Percentiles rank a stretch among this genome's conserved stretches.
Evolutionary conservation across 441 rosid genomes (phyloP).

Genomic region (Euphorbia schlechtendalii): DNA sequence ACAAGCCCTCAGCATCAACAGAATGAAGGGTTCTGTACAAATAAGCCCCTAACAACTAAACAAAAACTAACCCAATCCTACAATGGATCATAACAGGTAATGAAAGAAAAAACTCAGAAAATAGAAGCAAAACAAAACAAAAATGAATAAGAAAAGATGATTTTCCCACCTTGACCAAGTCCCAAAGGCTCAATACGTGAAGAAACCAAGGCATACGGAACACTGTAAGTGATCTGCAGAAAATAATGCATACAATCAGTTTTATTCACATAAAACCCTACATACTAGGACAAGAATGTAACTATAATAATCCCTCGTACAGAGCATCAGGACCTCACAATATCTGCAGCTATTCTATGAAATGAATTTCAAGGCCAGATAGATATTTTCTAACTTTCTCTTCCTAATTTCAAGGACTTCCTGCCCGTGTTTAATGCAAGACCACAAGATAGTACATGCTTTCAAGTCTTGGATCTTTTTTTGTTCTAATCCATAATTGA

Average conservation of each 20-base stretch:
- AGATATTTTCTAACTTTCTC: background rate
- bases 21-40: background rate
- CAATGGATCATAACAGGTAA: background rate
- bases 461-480: too few relatives aligned
- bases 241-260: slow-evolving; percentile 19
- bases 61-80: background rate
- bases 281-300: background rate
- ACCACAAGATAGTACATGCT: background rate
- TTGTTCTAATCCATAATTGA: too few relatives aligned
- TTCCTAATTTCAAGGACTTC: background rate
- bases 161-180: slow-evolving; percentile 80
- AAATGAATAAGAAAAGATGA: background rate
- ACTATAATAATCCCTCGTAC: background rate
- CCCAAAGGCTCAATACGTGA: slow-evolving; percentile 83
- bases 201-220: slow-evolving; percentile 92
- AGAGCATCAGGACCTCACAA: background rate
- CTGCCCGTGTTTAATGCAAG: background rate
- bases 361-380: slow-evolving; percentile 1
- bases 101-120: slow-evolving; percentile 6
- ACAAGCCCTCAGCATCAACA: background rate
- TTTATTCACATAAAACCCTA: background rate
- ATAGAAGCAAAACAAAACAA: background rate
- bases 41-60: background rate
- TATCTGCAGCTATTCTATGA: slow-evolving; percentile 7
- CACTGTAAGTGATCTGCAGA: slow-evolving; percentile 87